A percentile compares a stretch with the other conserved stretches of the same genome.
Evolutionary conservation across 306 rosid genomes (phyloP).

Genomic region (Urtica urens): DNA sequence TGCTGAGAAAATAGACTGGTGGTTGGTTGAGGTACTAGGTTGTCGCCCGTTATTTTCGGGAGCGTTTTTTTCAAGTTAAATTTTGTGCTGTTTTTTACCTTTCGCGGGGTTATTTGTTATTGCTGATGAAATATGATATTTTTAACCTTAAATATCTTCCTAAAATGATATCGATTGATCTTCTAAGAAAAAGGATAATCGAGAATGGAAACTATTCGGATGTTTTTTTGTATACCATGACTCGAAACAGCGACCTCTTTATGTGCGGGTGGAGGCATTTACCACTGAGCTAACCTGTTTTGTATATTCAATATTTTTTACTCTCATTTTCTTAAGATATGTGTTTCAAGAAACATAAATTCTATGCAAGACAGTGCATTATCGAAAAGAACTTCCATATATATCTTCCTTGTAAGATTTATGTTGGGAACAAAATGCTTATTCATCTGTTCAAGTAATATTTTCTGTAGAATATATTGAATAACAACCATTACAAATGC

Average conservation of each 20-base stretch:
- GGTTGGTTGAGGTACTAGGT: constrained; percentile 1
- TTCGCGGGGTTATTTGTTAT: not conserved
- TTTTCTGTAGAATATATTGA: no score
- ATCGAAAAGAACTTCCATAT: not conserved
- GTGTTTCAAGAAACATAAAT: not conserved
- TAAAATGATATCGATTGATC: no score
- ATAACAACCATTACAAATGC: no score
- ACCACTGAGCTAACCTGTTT: no score
- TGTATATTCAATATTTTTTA: not conserved
- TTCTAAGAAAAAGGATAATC: no score
- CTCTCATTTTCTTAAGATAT: not conserved
- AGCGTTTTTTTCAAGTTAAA: not conserved
- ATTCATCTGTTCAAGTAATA: not conserved
- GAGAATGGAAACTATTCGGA: no score
- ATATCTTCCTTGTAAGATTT: not conserved
- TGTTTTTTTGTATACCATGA: no score
- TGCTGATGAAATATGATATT: no score
- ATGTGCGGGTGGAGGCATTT: no score
- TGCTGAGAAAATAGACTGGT: not conserved
- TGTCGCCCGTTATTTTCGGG: not conserved
- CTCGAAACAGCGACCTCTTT: no score
- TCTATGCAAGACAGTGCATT: not conserved
- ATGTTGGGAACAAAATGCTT: not conserved
- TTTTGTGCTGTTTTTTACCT: not conserved
- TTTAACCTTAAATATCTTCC: no score